Percentiles rank a stretch among this genome's conserved stretches.
phyloP scores from a whole-genome alignment of 352 stramenopile species.

The Pythium vanterpoolii region DNA sequence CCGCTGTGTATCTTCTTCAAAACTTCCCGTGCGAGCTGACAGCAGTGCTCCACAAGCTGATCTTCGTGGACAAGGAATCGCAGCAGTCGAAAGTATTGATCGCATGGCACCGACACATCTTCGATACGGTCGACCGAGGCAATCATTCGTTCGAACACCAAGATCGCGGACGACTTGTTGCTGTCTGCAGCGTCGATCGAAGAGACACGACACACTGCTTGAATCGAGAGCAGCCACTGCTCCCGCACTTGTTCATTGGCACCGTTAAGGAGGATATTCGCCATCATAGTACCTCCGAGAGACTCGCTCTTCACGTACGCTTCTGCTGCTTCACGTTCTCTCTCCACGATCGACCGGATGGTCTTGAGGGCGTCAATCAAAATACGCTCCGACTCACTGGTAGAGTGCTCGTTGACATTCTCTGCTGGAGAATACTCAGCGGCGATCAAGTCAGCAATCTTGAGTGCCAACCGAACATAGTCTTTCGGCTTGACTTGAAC shows the following conservation, averaged over 20 bases:
- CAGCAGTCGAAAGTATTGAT: slow-evolving; percentile 73
- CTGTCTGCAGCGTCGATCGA: slow-evolving; percentile 22
- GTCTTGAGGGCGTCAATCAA: slow-evolving; percentile 84
- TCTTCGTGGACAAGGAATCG: slow-evolving; percentile 69
- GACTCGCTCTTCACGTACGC: slow-evolving; percentile 53
- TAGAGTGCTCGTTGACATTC: slow-evolving; percentile 23
- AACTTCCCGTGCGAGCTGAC: slow-evolving; percentile 46
- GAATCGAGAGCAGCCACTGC: slow-evolving; percentile 81
- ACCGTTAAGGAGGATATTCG: slow-evolving; percentile 57
- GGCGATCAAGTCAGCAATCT: slow-evolving; percentile 76
- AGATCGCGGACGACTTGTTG: slow-evolving; percentile 6
- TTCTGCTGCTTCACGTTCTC: slow-evolving; percentile 54
- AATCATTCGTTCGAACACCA: slow-evolving; percentile 71
- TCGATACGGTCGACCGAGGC: slow-evolving; percentile 64
- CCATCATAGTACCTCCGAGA: slow-evolving; percentile 39
- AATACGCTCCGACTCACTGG: slow-evolving; percentile 62
- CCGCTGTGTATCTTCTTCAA: slow-evolving; percentile 58
- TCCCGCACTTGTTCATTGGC: slow-evolving; percentile 74
- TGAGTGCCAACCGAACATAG: slow-evolving; percentile 70
- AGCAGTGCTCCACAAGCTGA: slow-evolving; percentile 40
- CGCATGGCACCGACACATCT: slow-evolving; percentile 48
- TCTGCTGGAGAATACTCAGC: slow-evolving; percentile 58
- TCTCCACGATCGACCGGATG: slow-evolving; percentile 73
- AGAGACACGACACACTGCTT: slow-evolving; percentile 59
- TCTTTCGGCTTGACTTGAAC: slow-evolving; percentile 44